phyloP scores from a whole-genome alignment of 306 rosid genomes.

The Citrullus colocynthis region DNA sequence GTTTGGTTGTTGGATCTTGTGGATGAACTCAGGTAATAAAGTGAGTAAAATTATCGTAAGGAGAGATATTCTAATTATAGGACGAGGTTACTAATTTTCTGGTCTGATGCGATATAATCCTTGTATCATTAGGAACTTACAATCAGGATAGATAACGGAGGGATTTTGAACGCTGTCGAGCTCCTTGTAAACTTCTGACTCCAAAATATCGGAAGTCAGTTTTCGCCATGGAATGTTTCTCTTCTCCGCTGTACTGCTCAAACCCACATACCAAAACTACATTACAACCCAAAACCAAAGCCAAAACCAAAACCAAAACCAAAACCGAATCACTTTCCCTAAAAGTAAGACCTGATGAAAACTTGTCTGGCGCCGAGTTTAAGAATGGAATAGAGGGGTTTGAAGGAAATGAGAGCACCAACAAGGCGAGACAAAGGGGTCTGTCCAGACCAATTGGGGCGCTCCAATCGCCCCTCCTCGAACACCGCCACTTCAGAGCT shows the following conservation, averaged over 20 bases:
- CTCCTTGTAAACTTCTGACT: conserved; percentile 45
- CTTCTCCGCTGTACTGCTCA: conserved; percentile 55
- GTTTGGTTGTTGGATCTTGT: no score
- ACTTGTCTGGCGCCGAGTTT: conserved; percentile 51
- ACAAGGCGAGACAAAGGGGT: conserved; percentile 49
- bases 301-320: background rate
- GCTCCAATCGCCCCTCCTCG: conserved; percentile 33
- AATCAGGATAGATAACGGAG: conserved; percentile 48
- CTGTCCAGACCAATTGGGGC: conserved; percentile 43
- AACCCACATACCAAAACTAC: background rate
- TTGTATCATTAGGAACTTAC: conserved; percentile 10
- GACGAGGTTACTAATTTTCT: no score
- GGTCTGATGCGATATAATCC: background rate
- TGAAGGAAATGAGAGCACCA: conserved; percentile 37
- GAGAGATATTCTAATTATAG: no score
- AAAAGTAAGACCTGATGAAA: conserved; percentile 27
- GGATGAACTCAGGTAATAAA: no score
- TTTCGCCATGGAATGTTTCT: conserved; percentile 57
- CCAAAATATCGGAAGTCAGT: conserved; percentile 38
- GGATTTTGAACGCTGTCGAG: conserved; percentile 34
- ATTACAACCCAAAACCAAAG: background rate
- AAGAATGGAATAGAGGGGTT: conserved; percentile 50
- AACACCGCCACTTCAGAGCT: conserved; percentile 16
- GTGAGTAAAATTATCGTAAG: no score
- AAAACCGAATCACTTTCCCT: background rate